Evolutionary conservation across 2,329 filamentous ascomycete genomes (phyloP), one percentile per base, ranked within the genome.

Genomic region (Venturia nashicola): DNA sequence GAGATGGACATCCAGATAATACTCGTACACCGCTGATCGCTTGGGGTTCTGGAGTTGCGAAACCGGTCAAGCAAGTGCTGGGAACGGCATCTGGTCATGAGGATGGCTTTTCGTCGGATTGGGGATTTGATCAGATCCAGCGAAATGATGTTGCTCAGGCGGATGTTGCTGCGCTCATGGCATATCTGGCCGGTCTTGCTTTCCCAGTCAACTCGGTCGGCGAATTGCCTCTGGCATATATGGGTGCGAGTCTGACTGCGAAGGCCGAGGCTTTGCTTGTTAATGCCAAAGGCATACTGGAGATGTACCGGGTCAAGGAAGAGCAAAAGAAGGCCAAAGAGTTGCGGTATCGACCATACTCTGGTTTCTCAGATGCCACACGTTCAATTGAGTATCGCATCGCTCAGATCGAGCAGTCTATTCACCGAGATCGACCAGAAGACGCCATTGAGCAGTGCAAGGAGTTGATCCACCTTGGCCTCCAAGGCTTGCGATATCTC

Each of bases 161-260:
- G 5, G 94, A 99, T 76, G 84, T 99, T 62, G 94, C 94, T 6
- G 89, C 94, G 9, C 82, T 99, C 65, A 99, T 99, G 94, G 87
- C 95, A 0, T 95, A 97, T 71, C 81, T 99, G 18, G 85, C 86
- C 60, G 94, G 94, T 3, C 77, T 93, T 14, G 88, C 93, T 68
- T 99, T 93, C 70, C 95, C 94, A 0, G 93, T 92, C 63, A 99
- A 99, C 73, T 97, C 93, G 0, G 94, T 99, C 2, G 94, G 94
- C 59, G 89, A 96, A 75, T 81, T 99, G 40, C 94, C 94, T 0
- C 78, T 99, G 39, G 83, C 89, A 0, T 99, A 89, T 72, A 77
- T 97, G 9, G 83, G 88, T 61, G 89, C 87, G 0, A 81, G 81
- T 69, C 81, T 85, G 9, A 81, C 85, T 62, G 86, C 90, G 67